Percentiles rank a stretch among this genome's conserved stretches.
Evolutionary conservation across 495 filamentous ascomycete genomes (phyloP).

Genomic region (Aspergillus baeticus): DNA sequence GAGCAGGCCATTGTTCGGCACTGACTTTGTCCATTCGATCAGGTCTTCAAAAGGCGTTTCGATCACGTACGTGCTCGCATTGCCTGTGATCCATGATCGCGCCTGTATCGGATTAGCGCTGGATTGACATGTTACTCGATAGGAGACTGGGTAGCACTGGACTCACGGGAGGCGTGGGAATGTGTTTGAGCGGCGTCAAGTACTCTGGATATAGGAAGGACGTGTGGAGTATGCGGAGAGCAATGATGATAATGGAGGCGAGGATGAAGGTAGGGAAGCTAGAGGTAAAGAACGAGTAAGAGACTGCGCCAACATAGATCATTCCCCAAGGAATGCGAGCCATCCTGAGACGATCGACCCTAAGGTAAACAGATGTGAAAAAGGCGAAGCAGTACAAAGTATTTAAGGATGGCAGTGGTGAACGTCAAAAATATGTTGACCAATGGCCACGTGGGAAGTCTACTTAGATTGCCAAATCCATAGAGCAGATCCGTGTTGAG

Average conservation of each 20-base stretch:
- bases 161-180: conserved; percentile 60
- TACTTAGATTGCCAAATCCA: too few relatives aligned
- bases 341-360: conserved; percentile 5
- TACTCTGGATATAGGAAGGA: conserved; percentile 67
- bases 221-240: conserved; percentile 43
- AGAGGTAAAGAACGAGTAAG: conserved; percentile 32
- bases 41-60: conserved; percentile 48
- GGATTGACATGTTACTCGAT: background rate
- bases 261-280: conserved; percentile 22
- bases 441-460: too few relatives aligned
- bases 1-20: conserved; percentile 81
- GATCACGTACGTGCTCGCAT: conserved; percentile 21
- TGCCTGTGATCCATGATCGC: conserved; percentile 39
- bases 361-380: too few relatives aligned
- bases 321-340: conserved; percentile 13
- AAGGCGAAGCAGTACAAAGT: too few relatives aligned
- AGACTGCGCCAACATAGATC: conserved; percentile 28
- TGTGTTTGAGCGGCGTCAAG: conserved; percentile 66
- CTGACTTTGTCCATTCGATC: conserved; percentile 45
- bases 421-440: too few relatives aligned
- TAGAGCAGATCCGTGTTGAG: too few relatives aligned
- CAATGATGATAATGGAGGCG: conserved; percentile 21
- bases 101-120: conserved; percentile 21
- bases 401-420: too few relatives aligned
- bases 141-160: background rate